phyloP scores from a whole-genome alignment of 192 early-diverging fungal genomes.

The Podila epigama region DNA sequence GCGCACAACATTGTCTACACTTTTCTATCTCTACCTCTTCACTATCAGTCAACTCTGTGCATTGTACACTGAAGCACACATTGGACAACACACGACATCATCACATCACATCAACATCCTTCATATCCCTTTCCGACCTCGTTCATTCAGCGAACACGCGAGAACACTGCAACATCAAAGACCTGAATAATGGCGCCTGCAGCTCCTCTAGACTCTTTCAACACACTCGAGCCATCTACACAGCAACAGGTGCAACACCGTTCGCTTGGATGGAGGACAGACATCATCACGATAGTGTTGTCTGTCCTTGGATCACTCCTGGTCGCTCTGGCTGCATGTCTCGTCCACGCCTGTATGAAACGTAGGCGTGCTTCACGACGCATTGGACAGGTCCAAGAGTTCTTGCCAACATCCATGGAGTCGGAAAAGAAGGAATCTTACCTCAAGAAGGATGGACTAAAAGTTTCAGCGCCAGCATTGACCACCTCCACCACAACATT shows the following conservation, averaged over 20 bases:
- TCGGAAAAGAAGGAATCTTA: conserved; percentile 11
- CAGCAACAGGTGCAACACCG: neutral
- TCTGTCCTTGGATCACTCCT: conserved; percentile 8
- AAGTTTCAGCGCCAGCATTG: neutral
- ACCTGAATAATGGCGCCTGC: too few relatives aligned
- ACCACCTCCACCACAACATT: neutral
- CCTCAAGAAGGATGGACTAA: conserved; percentile 4
- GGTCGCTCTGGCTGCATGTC: conserved; percentile 3
- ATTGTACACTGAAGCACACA: too few relatives aligned
- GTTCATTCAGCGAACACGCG: neutral
- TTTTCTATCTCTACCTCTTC: neutral
- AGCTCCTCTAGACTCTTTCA: too few relatives aligned
- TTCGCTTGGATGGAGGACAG: too few relatives aligned
- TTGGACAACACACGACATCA: neutral
- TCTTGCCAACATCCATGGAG: conserved; percentile 10
- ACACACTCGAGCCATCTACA: too few relatives aligned
- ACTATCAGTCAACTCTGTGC: too few relatives aligned
- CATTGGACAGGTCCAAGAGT: conserved; percentile 22
- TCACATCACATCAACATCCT: neutral
- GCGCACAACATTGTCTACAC: neutral
- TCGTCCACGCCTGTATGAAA: conserved; percentile 28
- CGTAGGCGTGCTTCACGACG: conserved; percentile 1
- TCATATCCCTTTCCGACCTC: neutral
- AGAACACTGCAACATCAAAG: too few relatives aligned
- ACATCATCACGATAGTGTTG: too few relatives aligned